Conservation (phyloP, 306 rosid species). For the Medicago truncatula region DNA sequence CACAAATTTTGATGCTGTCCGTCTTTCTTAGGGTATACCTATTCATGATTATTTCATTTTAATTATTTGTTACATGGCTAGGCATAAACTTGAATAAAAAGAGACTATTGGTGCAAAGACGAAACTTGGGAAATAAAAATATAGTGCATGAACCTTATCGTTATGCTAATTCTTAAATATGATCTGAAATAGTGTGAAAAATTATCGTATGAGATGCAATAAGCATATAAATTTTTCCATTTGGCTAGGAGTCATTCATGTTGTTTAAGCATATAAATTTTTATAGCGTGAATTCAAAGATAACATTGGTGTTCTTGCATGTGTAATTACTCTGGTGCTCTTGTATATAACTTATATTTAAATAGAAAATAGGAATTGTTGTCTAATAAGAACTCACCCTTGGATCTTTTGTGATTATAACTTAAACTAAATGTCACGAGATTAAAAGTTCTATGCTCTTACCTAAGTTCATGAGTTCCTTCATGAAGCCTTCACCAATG, state of each 20-base stretch:
- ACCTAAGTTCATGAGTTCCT: background rate
- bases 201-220: constrained; percentile 14
- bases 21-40: constrained; percentile 13
- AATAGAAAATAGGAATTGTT: constrained; percentile 1
- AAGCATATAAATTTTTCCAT: constrained; percentile 5
- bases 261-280: background rate
- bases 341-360: background rate
- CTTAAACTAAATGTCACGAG: constrained; percentile 3
- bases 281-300: too few relatives aligned
- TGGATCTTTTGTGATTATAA: background rate
- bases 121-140: background rate
- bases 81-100: too few relatives aligned
- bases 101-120: background rate
- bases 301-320: too few relatives aligned
- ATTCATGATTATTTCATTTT: constrained; percentile 25
- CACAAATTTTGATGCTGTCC: background rate
- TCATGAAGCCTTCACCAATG: constrained; percentile 11
- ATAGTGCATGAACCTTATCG: constrained; percentile 11
- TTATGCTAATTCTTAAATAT: background rate
- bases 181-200: constrained; percentile 1
- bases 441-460: constrained; percentile 17
- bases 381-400: background rate
- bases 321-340: background rate
- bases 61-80: background rate
- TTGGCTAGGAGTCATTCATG: background rate